phyloP scores from a whole-genome alignment of 2,329 filamentous ascomycete species.

The Pyrenophora teres region DNA sequence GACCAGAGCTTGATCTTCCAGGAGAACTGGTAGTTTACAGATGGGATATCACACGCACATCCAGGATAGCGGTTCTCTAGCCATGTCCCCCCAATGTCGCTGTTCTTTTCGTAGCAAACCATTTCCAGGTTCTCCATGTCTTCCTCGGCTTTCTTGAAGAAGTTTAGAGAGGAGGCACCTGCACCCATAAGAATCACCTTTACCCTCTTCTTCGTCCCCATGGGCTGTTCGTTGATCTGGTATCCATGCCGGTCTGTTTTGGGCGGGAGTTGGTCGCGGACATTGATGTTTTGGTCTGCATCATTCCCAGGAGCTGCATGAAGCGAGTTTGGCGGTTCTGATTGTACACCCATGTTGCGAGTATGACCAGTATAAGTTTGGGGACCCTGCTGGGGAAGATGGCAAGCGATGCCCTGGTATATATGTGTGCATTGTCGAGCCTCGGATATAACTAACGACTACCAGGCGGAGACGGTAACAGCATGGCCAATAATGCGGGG shows the following conservation, averaged over 20 bases:
- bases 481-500: slow-evolving; percentile 16
- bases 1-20: slow-evolving; percentile 57
- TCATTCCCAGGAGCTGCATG: slow-evolving; percentile 27
- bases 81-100: slow-evolving; percentile 50
- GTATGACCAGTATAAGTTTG: neutral
- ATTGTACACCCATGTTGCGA: slow-evolving; percentile 24
- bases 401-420: slow-evolving; percentile 1
- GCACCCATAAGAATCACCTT: slow-evolving; percentile 52
- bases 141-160: slow-evolving; percentile 52
- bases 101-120: slow-evolving; percentile 50
- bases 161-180: slow-evolving; percentile 50
- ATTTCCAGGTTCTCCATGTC: slow-evolving; percentile 49
- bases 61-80: slow-evolving; percentile 51
- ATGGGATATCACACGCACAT: slow-evolving; percentile 43
- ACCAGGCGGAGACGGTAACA: slow-evolving; percentile 10
- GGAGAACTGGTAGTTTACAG: slow-evolving; percentile 50
- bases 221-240: slow-evolving; percentile 50
- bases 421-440: slow-evolving; percentile 11
- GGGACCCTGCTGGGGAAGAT: too few species aligned
- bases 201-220: slow-evolving; percentile 49
- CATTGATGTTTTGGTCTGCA: slow-evolving; percentile 28
- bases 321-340: slow-evolving; percentile 21
- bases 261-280: slow-evolving; percentile 40
- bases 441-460: slow-evolving; percentile 17
- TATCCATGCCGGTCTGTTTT: slow-evolving; percentile 50